phyloP scores from a whole-genome alignment of 495 filamentous ascomycete species.

The Zalerion maritima region DNA sequence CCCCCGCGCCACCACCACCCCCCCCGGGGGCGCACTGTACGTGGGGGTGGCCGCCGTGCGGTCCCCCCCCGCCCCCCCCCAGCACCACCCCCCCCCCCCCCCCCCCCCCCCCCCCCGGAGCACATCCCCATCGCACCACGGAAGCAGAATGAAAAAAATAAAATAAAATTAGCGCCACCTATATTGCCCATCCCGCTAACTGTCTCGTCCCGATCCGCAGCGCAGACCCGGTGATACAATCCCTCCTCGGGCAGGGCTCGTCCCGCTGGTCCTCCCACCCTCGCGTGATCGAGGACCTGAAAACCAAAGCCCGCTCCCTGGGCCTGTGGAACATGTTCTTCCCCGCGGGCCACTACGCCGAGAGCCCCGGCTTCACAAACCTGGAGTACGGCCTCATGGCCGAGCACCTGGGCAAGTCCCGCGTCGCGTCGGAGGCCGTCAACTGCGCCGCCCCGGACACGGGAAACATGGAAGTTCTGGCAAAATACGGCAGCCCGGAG shows the following conservation, averaged over 20 bases:
- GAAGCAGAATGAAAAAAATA: too few relatives aligned
- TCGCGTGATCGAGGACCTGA: constrained; percentile 71
- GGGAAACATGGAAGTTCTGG: constrained; percentile 90
- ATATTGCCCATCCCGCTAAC: constrained; percentile 9
- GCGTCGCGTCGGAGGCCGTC: constrained; percentile 68
- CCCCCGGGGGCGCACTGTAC: too few relatives aligned
- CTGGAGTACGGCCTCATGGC: constrained; percentile 91
- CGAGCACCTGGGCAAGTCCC: constrained; percentile 70
- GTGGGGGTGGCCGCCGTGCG: too few relatives aligned
- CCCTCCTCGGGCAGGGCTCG: constrained; percentile 63
- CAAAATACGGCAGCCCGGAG: constrained; percentile 81
- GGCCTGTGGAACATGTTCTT: constrained; percentile 98
- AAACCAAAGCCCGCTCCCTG: constrained; percentile 65
- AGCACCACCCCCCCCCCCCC: too few relatives aligned
- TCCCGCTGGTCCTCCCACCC: constrained; percentile 67
- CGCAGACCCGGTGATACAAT: constrained; percentile 61
- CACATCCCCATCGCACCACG: too few relatives aligned
- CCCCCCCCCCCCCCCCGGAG: too few relatives aligned
- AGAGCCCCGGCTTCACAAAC: constrained; percentile 83
- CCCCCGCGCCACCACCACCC: too few relatives aligned
- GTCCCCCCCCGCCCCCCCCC: too few relatives aligned
- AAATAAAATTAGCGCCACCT: too few relatives aligned
- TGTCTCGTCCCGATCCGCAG: constrained; percentile 15
- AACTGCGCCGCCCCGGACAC: constrained; percentile 89
- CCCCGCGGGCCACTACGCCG: constrained; percentile 82